Evolutionary conservation across 129 eudicot species (phyloP), one percentile per base, ranked within the genome.

Genomic region (Pittosporum tobira): DNA sequence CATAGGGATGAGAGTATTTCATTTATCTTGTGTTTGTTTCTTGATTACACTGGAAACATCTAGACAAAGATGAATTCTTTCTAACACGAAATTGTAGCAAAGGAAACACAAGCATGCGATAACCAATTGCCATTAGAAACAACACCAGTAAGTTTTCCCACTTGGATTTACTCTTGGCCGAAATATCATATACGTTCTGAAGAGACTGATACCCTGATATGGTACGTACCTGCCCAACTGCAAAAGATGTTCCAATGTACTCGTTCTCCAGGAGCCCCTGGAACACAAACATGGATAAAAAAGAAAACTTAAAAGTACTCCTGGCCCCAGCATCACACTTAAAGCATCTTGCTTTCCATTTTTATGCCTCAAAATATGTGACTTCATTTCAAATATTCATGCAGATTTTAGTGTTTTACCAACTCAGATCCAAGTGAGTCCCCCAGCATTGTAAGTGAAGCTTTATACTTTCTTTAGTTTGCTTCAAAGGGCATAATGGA

Each of bases 241-340:
- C 94, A 73, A 78, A 90, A 6, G 86, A 79, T 7, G 78, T 71
- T 34, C 84, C 88, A 7, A 57, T 59, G 26, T 79, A 90, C 78
- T 90, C 97, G 5, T 90, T 90, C 81, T 90, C 97, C 77, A 90
- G 61, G 23, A 90, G 76, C 44, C 95, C 97, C 97, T 89, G 78
- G 59, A 67, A 23, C 65, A 61, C 20, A 59, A 52, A 22, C 63
- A 34, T 6, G 14, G 9, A 19, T 37, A 25, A 15, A 1, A 50
- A n/a, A n/a, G n/a, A n/a, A n/a, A n/a, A n/a, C n/a, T n/a, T n/a
- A n/a, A n/a, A n/a, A 23, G 13, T 36, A 34, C 4, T 19, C 14
- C 37, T n/a, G n/a, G n/a, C n/a, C n/a, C n/a, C n/a, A n/a, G n/a
- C n/a, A n/a, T n/a, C n/a, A n/a, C n/a, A n/a, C n/a, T n/a, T n/a